Evolutionary conservation across 805 yeast genomes (phyloP).

Genomic region (Cephaloascus fragrans): DNA sequence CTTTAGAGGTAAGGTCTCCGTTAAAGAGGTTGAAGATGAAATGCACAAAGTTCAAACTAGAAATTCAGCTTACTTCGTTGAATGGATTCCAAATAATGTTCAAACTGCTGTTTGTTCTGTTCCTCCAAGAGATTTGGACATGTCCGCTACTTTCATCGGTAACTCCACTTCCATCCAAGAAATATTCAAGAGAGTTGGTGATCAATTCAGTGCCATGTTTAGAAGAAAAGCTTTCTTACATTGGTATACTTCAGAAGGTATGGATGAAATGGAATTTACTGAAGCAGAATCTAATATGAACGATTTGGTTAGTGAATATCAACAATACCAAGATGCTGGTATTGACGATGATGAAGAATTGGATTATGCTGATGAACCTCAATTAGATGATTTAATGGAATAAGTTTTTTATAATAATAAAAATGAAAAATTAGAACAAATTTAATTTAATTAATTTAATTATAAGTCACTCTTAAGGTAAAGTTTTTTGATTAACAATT

Average conservation of each 20-base stretch:
- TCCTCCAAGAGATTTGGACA: slow-evolving; percentile 76
- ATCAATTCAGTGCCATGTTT: slow-evolving; percentile 87
- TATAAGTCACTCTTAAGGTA: neutral
- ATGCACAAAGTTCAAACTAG: slow-evolving; percentile 77
- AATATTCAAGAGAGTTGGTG: slow-evolving; percentile 80
- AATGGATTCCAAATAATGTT: slow-evolving; percentile 94
- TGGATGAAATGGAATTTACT: slow-evolving; percentile 90
- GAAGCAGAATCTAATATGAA: slow-evolving; percentile 91
- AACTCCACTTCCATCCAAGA: slow-evolving; percentile 91
- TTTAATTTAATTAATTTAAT: too few species aligned
- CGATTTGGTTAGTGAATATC: slow-evolving; percentile 81
- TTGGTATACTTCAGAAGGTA: slow-evolving; percentile 94
- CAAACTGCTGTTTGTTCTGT: slow-evolving; percentile 91
- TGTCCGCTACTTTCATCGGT: slow-evolving; percentile 89
- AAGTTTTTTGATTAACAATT: too few species aligned
- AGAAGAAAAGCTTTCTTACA: slow-evolving; percentile 91
- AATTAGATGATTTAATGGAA: slow-evolving; percentile 43
- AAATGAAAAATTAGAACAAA: neutral
- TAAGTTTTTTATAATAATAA: slow-evolving; percentile 6
- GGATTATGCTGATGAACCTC: slow-evolving; percentile 60
- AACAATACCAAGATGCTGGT: slow-evolving; percentile 83
- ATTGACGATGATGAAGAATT: slow-evolving; percentile 69
- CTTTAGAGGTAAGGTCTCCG: slow-evolving; percentile 88
- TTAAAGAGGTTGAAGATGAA: slow-evolving; percentile 91
- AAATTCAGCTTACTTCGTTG: slow-evolving; percentile 78